Conservation (phyloP, 164 flowering plant genomes). For the Houttuynia cordata region DNA sequence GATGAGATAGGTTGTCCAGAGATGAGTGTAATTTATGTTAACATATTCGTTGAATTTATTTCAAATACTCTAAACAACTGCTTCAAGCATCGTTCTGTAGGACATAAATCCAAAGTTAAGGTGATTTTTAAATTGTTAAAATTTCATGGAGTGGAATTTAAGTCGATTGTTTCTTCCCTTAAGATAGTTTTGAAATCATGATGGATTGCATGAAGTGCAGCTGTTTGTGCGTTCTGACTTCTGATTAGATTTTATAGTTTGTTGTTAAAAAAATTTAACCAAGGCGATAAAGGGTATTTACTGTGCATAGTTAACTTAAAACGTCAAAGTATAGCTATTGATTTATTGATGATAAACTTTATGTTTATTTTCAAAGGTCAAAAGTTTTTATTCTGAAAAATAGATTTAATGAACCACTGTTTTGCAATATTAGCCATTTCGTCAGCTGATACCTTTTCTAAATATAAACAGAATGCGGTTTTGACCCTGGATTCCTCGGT, state of each 20-base stretch:
- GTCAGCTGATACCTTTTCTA: neutral
- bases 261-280: too few species aligned
- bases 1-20: neutral
- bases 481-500: conserved; percentile 79
- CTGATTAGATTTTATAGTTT: too few species aligned
- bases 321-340: too few species aligned
- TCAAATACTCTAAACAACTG: neutral
- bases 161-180: neutral
- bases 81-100: neutral
- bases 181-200: neutral
- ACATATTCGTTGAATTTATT: neutral
- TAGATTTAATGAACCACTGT: neutral
- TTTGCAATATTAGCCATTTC: neutral
- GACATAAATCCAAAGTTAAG: too few species aligned
- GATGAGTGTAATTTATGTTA: neutral
- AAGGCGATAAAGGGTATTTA: too few species aligned
- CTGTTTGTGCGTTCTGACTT: too few species aligned
- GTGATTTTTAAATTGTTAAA: too few species aligned
- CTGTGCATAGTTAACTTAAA: too few species aligned
- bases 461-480: conserved; percentile 54
- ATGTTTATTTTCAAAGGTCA: neutral
- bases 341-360: too few species aligned
- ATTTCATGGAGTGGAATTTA: neutral
- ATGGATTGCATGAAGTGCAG: too few species aligned
- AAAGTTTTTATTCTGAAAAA: neutral